phyloP scores from a whole-genome alignment of 345 rosid genomes.

The Rhizophora apiculata region DNA sequence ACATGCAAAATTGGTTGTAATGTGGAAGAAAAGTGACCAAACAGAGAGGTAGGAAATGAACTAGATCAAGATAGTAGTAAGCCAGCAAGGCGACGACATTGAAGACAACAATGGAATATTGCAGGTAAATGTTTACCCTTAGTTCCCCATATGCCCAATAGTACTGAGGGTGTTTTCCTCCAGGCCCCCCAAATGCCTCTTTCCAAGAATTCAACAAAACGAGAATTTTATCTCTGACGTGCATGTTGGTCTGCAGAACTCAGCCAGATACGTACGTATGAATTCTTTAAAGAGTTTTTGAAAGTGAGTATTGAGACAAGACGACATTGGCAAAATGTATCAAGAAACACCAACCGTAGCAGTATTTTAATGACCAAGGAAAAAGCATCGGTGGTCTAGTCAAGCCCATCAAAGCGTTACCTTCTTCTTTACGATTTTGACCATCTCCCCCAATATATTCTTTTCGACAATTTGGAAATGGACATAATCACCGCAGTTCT shows the following conservation, averaged over 20 bases:
- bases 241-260: constrained; percentile 67
- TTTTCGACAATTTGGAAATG: constrained; percentile 87
- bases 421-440: constrained; percentile 81
- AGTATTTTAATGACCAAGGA: too few relatives aligned
- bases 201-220: constrained; percentile 90
- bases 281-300: not conserved
- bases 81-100: not conserved
- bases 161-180: constrained; percentile 82
- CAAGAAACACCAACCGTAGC: too few relatives aligned
- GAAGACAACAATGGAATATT: constrained; percentile 13
- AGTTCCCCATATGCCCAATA: constrained; percentile 88
- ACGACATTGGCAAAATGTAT: too few relatives aligned
- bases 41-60: too few relatives aligned
- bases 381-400: too few relatives aligned
- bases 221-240: constrained; percentile 78
- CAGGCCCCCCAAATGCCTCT: constrained; percentile 95
- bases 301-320: not conserved
- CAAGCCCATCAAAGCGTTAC: constrained; percentile 25
- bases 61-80: not conserved
- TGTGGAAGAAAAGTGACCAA: too few relatives aligned
- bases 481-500: constrained; percentile 88
- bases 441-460: constrained; percentile 78
- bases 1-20: too few relatives aligned
- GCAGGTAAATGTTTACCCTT: constrained; percentile 45
- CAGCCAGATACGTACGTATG: not conserved